Percentiles rank a stretch among this genome's conserved stretches.
phyloP scores from a whole-genome alignment of 139 green algal genomes.

The Chlamydomonas sp. region DNA sequence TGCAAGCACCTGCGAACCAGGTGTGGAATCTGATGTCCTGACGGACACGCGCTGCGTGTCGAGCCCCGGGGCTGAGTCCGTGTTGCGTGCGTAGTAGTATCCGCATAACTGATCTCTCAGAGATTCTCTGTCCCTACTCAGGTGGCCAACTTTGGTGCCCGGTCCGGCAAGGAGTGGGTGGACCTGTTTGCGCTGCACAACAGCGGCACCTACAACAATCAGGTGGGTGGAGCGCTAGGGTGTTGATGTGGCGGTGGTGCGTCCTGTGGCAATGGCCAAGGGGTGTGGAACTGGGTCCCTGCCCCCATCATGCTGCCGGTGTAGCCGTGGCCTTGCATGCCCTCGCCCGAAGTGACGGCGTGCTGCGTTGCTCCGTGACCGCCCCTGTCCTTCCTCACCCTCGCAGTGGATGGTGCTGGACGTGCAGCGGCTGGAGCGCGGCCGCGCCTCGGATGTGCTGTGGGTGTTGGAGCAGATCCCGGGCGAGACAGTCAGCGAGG shows the following conservation, averaged over 20 bases:
- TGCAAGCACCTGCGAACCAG: no score
- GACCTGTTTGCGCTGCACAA: conserved; percentile 66
- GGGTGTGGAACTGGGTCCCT: not conserved
- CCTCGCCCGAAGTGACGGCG: not conserved
- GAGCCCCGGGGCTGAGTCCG: no score
- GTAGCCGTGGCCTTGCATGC: not conserved
- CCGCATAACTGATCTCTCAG: no score
- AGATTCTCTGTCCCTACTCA: not conserved
- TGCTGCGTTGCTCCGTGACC: not conserved
- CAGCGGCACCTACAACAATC: conserved; percentile 87
- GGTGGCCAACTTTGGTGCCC: conserved; percentile 72
- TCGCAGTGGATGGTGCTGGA: conserved; percentile 57
- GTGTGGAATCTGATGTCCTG: no score
- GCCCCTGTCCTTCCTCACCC: not conserved
- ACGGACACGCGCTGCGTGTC: no score
- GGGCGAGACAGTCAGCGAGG: conserved; percentile 34
- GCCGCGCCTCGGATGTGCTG: conserved; percentile 58
- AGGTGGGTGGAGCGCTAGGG: conserved; percentile 24
- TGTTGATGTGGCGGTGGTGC: conserved; percentile 16
- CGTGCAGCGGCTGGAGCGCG: not conserved
- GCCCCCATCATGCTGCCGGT: not conserved
- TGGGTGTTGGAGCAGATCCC: conserved; percentile 80
- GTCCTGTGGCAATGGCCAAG: not conserved
- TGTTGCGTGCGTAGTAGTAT: no score
- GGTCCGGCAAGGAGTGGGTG: conserved; percentile 67